phyloP scores from a whole-genome alignment of 129 eudicot species.

The Tagetes erecta region DNA sequence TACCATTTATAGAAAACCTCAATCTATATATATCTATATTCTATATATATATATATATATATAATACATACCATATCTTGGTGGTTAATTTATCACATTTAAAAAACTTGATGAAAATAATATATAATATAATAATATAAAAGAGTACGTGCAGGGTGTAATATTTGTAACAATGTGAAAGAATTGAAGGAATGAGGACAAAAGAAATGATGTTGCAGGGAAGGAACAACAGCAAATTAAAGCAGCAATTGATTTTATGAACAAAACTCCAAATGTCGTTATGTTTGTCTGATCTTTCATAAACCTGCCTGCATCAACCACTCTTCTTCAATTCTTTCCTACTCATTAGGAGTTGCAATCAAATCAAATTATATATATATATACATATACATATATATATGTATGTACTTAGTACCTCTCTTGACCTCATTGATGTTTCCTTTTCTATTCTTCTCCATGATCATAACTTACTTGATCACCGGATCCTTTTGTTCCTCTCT shows the following conservation, averaged over 20 bases:
- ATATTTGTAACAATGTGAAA: slow-evolving; percentile 31
- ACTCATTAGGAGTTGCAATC: not conserved
- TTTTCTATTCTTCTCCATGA: not conserved
- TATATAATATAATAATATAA: too few species aligned
- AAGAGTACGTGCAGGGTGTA: too few species aligned
- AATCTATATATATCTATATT: too few species aligned
- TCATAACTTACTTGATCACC: not conserved
- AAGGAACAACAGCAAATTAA: slow-evolving; percentile 23
- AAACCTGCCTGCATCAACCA: slow-evolving; percentile 20
- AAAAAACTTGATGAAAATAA: too few species aligned
- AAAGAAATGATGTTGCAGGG: slow-evolving; percentile 39
- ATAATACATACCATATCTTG: too few species aligned
- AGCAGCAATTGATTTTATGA: slow-evolving; percentile 32
- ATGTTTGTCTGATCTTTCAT: slow-evolving; percentile 43
- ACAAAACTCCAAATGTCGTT: slow-evolving; percentile 48
- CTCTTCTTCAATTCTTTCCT: slow-evolving; percentile 4
- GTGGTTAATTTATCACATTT: too few species aligned
- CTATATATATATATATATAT: too few species aligned
- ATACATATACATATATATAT: slow-evolving; percentile 16
- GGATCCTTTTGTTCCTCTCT: too few species aligned
- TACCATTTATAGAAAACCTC: too few species aligned
- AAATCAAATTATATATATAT: not conserved
- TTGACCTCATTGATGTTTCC: slow-evolving; percentile 7
- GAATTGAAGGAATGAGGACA: slow-evolving; percentile 21
- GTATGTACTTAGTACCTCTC: slow-evolving; percentile 16